A percentile compares a stretch with the other conserved stretches of the same genome.
Conservation (phyloP, 108 stramenopile species). For the Mediolabrus comicus region DNA sequence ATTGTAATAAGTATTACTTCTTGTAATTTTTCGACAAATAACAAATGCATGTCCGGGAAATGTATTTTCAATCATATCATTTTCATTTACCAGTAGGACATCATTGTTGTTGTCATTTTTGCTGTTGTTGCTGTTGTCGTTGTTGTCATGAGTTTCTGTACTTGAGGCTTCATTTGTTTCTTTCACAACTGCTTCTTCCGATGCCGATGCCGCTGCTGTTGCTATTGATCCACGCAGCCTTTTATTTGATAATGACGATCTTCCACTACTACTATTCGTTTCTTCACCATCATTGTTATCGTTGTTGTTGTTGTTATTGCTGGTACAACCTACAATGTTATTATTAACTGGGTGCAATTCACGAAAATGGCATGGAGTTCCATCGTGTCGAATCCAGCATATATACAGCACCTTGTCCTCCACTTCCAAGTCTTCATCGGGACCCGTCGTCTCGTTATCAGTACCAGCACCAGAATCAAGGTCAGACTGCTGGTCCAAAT, state of each 20-base stretch:
- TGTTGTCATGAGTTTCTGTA: neutral
- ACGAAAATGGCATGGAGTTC: conserved; percentile 29
- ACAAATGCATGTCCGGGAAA: conserved; percentile 73
- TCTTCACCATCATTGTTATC: neutral
- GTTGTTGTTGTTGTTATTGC: neutral
- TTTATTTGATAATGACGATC: too few species aligned
- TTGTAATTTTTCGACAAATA: conserved; percentile 36
- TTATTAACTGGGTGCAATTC: neutral
- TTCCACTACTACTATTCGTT: too few species aligned
- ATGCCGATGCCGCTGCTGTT: neutral
- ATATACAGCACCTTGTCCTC: conserved; percentile 11
- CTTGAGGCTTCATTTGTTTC: neutral
- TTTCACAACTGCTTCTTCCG: neutral
- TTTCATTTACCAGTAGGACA: conserved; percentile 13
- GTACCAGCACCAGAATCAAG: neutral
- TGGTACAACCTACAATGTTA: neutral
- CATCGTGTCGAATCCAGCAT: conserved; percentile 33
- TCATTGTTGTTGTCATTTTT: neutral
- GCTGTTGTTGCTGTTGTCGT: neutral
- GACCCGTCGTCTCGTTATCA: neutral
- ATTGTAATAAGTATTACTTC: too few species aligned
- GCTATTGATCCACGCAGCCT: too few species aligned
- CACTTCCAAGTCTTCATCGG: neutral
- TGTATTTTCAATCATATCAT: conserved; percentile 68
- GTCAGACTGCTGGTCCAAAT: neutral